Base-by-base conservation (phyloP, 345 rosid species). In the Eucalyptus grandis region DNA sequence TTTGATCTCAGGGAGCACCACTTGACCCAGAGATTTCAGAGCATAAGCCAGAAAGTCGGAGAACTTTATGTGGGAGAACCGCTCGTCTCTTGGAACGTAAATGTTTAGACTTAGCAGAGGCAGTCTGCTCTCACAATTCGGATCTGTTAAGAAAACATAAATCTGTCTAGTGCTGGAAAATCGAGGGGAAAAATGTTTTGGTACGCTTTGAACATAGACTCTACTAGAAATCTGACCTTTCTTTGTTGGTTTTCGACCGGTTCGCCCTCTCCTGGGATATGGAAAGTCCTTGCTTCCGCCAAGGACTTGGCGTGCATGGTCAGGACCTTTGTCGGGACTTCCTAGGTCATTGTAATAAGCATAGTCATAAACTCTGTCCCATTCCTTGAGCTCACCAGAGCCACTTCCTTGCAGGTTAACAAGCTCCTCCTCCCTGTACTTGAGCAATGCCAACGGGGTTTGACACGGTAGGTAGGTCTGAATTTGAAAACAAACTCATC, bases 301-400 rank as follows among this genome's bases (percentile, higher is more conserved):
- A 4, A 97, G 98, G 89, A 96, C 93, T 1, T 95, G 94, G 88
- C 99, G 98, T 11, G 86, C 93, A 86, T 94, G 89, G 7, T 90
- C 89, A 11, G 89, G 81, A 81, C 98, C 97, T 86, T 94, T 95
- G 87, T 98, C 98, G 2, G 99, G 99, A 90, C 89, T 90, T 89
- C 96, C 99, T 89, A 98, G 91, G 92, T 97, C 99, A 62, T 97
- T 98, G 95, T 97, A 98, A 92, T 88, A 92, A 90, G 92, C 99
- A 89, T 97, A 97, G 89, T 96, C 99, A 86, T 98, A 98, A 34
- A 96, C 97, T 93, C 99, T 95, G 90, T 98, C 99, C 99, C 99
- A 97, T 87, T 97, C 98, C 88, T 92, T 94, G 60, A 96, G 93
- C 92, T 91, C 93, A 31, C 93, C 94, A 60, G 88, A 92, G 11